These are phyloP conservation scores for Cyberlindnera bimundalis DNA, from an alignment of 805 yeast species.

Conservation along the genomic window DNA sequence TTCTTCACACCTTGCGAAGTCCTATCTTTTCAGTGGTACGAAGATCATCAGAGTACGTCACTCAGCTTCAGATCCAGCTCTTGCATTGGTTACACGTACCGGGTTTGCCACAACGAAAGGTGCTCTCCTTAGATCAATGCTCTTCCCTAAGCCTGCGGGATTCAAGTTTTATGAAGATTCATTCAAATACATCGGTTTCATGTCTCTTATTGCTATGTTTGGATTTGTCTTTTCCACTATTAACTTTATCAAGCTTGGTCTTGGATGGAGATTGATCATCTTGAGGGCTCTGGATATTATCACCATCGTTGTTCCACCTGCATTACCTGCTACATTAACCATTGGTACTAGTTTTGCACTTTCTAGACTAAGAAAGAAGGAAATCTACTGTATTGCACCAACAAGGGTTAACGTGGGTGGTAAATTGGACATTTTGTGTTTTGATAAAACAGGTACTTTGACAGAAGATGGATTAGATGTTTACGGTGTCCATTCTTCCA, in stretches of 20 bases:
- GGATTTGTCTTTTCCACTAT: slow-evolving; percentile 85
- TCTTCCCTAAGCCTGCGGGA: slow-evolving; percentile 92
- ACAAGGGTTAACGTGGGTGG: slow-evolving; percentile 96
- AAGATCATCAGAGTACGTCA: slow-evolving; percentile 79
- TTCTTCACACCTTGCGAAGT: slow-evolving; percentile 63
- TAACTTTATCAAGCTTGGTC: slow-evolving; percentile 74
- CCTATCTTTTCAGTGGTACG: slow-evolving; percentile 85
- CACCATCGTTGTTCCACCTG: slow-evolving; percentile 98
- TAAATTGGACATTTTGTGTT: slow-evolving; percentile 82
- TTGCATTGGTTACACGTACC: slow-evolving; percentile 83
- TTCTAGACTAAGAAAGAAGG: slow-evolving; percentile 60
- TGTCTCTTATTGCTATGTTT: slow-evolving; percentile 77
- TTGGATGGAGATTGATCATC: slow-evolving; percentile 66
- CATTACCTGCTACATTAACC: slow-evolving; percentile 94
- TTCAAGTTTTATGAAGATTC: slow-evolving; percentile 94
- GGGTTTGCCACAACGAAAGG: slow-evolving; percentile 98
- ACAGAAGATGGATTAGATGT: slow-evolving; percentile 97
- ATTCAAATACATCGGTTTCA: slow-evolving; percentile 91
- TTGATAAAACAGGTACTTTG: slow-evolving; percentile 96
- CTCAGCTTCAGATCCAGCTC: slow-evolving; percentile 53
- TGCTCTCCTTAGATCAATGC: slow-evolving; percentile 87
- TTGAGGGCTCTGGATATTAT: slow-evolving; percentile 89
- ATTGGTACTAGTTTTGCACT: slow-evolving; percentile 95
- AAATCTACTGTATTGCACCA: slow-evolving; percentile 89
- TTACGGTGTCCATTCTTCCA: slow-evolving; percentile 52